Base-by-base conservation (phyloP, 2,329 filamentous ascomycete species). In the Pseudovirgaria hyperparasitica region DNA sequence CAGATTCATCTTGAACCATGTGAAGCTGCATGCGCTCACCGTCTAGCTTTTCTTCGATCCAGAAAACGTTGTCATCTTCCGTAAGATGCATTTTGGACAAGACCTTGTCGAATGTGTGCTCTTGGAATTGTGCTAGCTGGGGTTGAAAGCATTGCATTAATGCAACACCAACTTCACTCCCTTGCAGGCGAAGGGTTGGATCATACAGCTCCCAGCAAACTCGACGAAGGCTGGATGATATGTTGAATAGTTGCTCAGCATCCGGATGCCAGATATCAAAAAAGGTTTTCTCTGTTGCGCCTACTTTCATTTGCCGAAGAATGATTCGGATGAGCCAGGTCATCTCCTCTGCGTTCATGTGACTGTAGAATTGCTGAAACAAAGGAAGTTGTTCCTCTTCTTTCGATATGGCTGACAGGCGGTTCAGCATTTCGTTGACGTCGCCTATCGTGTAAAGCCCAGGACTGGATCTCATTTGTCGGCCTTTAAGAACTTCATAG, bases 1-100 rank as follows among this genome's bases (percentile, higher is more conserved):
- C 58, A 1, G 53, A 55, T 4, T 72, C 59, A 38, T 94, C 82
- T 31, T 79, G 65, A 9, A 71, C 55, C 79, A 96, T 86, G 52
- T 98, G 90, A 48, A 98, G 67, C 52, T 98, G 90, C 77, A 98
- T 94, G 15, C 90, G 72, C 55, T 98, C 90, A 2, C 90, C 90
- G 40, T 98, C 90, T 6, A 98, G 63, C 54, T 98, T 98, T 57
- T 98, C 90, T 52, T 98, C 90, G 25, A 96, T 90, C 85, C 86
- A 96, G 46, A 92, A 98, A 6, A 79, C 72, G 0, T 67, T 62
- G 27, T 92, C 76, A 0, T 82, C 74, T 14, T 76, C 69, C 0
- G 72, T 76, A 0, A 68, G 63, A 2, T 72, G 69, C 54, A 77
- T 70, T 23, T 59, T 74, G 11, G 72, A 62, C 2, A 92, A 72